Base-by-base conservation (phyloP, 306 rosid species). In the Astragalus glycyphyllos region DNA sequence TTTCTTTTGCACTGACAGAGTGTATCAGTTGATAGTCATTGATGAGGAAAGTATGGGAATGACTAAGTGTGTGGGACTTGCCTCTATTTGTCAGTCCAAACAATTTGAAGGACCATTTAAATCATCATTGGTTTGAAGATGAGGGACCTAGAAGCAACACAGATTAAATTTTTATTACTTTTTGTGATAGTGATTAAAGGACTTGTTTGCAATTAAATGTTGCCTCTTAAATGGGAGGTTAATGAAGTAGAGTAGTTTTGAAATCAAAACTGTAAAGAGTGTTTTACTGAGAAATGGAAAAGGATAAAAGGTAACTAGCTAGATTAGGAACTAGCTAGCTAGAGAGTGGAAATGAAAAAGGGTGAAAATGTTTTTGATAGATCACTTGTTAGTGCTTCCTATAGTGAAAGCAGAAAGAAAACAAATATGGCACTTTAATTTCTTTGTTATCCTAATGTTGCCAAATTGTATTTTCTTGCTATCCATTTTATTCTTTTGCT, bases 1-100 rank as follows among this genome's bases (percentile, higher is more conserved):
- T 87, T 86, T 73, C 88, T 87, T 89, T 89, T 75, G 77, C 81
- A 81, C 87, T 82, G 96, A 89, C 89, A 80, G 84, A 79, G 80
- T 62, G 74, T 72, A 80, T 72, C 77, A 82, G 88, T 71, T 74
- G 62, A 77, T 77, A 59, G 31, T 62, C 66, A 76, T 81, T 70
- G 81, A 85, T 80, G 82, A 76, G 53, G 83, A 78, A 84, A 82
- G 86, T 55, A 80, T 69, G 82, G 81, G 86, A 79, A 74, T 71
- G 77, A 68, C 80, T 70, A 40, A 68, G 62, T 26, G 74, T 59
- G 80, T 79, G 83, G 84, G 85, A 85, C 85, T 80, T 74, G 65
- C 37, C 74, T 55, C 68, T 54, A 68, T 77, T 54, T 72, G 79
- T 80, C 83, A 72, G 77, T 71, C 72, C 61, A 74, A 71, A 64